Base-by-base conservation (phyloP, 2,329 filamentous ascomycete species). In the Fusarium fujikuroi region DNA sequence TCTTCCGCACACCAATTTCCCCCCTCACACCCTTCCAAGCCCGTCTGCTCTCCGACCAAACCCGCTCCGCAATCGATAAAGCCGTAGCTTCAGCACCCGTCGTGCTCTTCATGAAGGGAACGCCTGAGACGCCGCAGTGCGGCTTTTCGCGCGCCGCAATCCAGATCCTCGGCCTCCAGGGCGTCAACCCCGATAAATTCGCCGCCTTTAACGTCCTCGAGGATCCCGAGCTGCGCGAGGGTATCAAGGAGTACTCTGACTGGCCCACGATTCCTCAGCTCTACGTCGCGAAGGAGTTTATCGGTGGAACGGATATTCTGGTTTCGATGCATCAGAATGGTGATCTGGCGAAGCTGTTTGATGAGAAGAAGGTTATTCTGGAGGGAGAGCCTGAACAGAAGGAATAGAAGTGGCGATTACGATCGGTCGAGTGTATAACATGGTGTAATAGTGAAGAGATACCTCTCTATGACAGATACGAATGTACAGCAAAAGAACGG, bases 21-120 rank as follows among this genome's bases (percentile, higher is more conserved):
- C 75, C 69, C 46, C 69, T 79, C 47, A 75, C 77, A 49, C 79
- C 80, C 53, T 77, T 82, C 78, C 86, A 87, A 71, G 84, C 88
- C 66, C 92, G 95, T 64, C 88, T 94, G 44, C 89, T 99, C 53
- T 98, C 95, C 37, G 89, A 92, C 76, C 89, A 94, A 80, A 96
- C 93, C 16, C 91, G 89, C 70, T 84, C 90, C 43, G 95, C 95
- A 32, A 99, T 99, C 78, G 94, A 98, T 83, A 94, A 95, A 82
- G 95, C 95, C 37, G 92, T 99, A 21, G 87, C 85, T 30, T 95
- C 95, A 2, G 93, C 95, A 1, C 95, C 95, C 5, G 95, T 99
- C 1, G 96, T 99, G 2, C 88, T 99, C 64, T 99, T 99, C 87
- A 99, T 99, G 96, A 99, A 99, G 87, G 96, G 96, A 67, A 98